phyloP scores from a whole-genome alignment of 495 filamentous ascomycete genomes.

The Xylaria intraflava region DNA sequence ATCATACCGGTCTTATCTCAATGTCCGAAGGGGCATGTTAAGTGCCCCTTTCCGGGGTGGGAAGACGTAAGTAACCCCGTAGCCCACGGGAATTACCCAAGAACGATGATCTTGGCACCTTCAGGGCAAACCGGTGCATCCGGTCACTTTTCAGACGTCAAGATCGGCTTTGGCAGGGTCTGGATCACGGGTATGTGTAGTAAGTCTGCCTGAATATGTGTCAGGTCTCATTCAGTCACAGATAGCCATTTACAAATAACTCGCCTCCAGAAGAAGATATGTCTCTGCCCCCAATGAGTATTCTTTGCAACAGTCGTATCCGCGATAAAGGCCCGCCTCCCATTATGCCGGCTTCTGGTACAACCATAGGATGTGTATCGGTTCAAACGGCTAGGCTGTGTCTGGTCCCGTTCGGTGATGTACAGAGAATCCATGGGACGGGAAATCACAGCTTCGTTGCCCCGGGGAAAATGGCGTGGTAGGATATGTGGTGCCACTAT shows the following conservation, averaged over 20 bases:
- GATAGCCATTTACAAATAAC: too few relatives aligned
- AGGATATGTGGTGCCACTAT: background rate
- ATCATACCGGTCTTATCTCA: too few relatives aligned
- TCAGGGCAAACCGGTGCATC: background rate
- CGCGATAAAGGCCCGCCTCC: background rate
- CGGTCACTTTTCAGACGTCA: background rate
- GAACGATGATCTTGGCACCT: background rate
- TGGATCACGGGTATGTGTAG: constrained; percentile 4
- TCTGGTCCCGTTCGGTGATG: background rate
- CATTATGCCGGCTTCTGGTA: background rate
- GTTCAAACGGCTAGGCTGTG: background rate
- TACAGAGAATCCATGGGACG: background rate
- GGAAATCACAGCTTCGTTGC: background rate
- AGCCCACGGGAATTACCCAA: too few relatives aligned
- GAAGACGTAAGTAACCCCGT: too few relatives aligned
- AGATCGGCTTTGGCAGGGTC: constrained; percentile 3
- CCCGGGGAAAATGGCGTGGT: constrained; percentile 3
- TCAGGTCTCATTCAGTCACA: too few relatives aligned
- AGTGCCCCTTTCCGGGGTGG: too few relatives aligned
- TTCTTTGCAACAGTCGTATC: too few relatives aligned
- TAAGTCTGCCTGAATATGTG: too few relatives aligned
- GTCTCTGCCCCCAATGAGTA: too few relatives aligned
- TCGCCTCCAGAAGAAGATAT: too few relatives aligned
- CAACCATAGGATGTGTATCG: background rate
- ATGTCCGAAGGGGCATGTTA: too few relatives aligned